Evolutionary conservation across 106 monocot species (phyloP), one percentile per base, ranked within the genome.

Genomic region (Dioscorea dumetorum): DNA sequence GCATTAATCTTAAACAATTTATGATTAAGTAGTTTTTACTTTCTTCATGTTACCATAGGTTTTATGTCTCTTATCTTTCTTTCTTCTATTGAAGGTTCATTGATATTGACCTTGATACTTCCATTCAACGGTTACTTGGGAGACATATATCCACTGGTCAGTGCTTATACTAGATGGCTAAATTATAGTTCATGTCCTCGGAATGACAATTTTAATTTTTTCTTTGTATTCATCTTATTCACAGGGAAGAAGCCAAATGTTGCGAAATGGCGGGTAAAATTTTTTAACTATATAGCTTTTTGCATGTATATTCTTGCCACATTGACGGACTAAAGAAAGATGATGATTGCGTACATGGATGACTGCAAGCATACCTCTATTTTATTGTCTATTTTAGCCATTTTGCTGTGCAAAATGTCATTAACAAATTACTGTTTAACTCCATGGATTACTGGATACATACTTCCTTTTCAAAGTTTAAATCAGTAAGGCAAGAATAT

Each of bases 71-170:
- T 22, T 51, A 53, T 35, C 34, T 63, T 58, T 62, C 53, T 3
- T 60, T 13, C 34, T 10, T 64, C 23, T 62, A 18, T 76, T 70
- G 15, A 41, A 93, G 88, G 93, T 94, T 94, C 49, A 54, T 94
- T 74, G 88, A 88, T n/a, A 74, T 97, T 53, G 82, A 92, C 63
- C 74, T 97, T 59, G 72, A n/a, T n/a, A n/a, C n/a, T n/a, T n/a
- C n/a, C 8, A 97, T 92, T 92, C 68, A 77, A 59, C 80, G 97
- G 61, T 89, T 97, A 77, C 63, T 79, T 18, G 79, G 73, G 64
- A 83, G 97, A 48, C 97, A 97, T 75, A 90, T 97, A 64, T 82
- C 80, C 33, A 92, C 97, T 72, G 97, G 97, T 91, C 35, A 33
- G 58, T 75, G n/a, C 18, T 65, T 57, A 52, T 56, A 65, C 17